These are phyloP conservation scores for Phaeotremella skinneri DNA, from an alignment of 768 basidiomycete species.

Conservation along the genomic window DNA sequence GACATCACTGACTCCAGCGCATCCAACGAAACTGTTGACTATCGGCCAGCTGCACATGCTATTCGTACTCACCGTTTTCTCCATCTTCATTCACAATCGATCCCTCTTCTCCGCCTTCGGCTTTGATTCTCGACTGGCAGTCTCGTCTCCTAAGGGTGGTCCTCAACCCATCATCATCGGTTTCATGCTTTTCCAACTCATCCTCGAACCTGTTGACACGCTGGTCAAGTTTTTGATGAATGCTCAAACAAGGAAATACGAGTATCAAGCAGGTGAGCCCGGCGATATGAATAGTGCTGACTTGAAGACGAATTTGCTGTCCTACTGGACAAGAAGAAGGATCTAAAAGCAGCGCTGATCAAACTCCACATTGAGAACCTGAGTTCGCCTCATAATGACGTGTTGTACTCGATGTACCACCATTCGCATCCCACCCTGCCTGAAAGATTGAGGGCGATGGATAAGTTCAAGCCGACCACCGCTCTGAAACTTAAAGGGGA, in stretches of 20 bases:
- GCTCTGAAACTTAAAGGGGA: conserved; percentile 22
- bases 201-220: conserved; percentile 52
- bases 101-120: conserved; percentile 50
- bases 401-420: conserved; percentile 93
- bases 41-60: conserved; percentile 86
- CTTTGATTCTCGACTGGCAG: conserved; percentile 40
- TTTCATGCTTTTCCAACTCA: conserved; percentile 51
- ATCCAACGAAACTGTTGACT: conserved; percentile 82
- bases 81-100: conserved; percentile 52
- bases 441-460: conserved; percentile 79
- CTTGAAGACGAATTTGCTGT: conserved; percentile 72
- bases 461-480: conserved; percentile 47
- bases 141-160: conserved; percentile 21
- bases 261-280: conserved; percentile 80
- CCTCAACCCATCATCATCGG: conserved; percentile 52
- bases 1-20: conserved; percentile 53
- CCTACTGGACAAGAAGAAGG: conserved; percentile 62
- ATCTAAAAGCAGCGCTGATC: conserved; percentile 62
- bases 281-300: conserved; percentile 34
- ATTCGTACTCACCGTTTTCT: conserved; percentile 58
- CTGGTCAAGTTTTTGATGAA: conserved; percentile 61
- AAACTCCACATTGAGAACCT: conserved; percentile 88
- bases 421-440: conserved; percentile 93
- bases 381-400: conserved; percentile 90
- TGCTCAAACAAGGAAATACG: conserved; percentile 76